phyloP scores from a whole-genome alignment of 116 monocot species.

The Papilionanthe hybrid region DNA sequence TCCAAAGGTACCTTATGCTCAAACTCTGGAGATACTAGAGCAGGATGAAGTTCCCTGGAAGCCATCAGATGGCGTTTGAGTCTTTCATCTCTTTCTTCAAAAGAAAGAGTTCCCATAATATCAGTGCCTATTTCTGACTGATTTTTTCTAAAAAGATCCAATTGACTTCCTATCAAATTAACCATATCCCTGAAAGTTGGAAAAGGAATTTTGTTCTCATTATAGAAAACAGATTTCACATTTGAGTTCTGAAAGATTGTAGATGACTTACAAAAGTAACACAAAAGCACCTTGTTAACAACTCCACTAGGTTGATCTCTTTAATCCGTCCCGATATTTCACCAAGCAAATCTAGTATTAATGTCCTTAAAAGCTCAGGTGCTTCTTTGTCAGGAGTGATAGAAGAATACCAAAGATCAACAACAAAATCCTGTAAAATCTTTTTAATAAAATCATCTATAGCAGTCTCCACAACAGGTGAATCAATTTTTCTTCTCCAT shows the following conservation, averaged over 20 bases:
- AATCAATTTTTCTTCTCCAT: constrained; percentile 76
- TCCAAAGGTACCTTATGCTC: constrained; percentile 66
- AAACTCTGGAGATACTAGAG: constrained; percentile 71
- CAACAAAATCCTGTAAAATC: constrained; percentile 81
- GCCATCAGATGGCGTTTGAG: constrained; percentile 67
- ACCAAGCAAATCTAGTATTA: constrained; percentile 87
- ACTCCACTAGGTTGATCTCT: constrained; percentile 83
- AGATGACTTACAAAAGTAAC: constrained; percentile 48
- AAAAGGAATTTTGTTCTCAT: constrained; percentile 22
- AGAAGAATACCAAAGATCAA: constrained; percentile 89
- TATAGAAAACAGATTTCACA: constrained; percentile 8
- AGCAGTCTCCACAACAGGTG: constrained; percentile 70
- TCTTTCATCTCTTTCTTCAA: constrained; percentile 86
- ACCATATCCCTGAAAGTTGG: constrained; percentile 70
- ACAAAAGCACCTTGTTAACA: constrained; percentile 82
- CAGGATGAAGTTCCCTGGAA: constrained; percentile 84
- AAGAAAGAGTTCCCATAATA: constrained; percentile 80
- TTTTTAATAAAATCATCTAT: constrained; percentile 67
- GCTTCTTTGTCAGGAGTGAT: constrained; percentile 92
- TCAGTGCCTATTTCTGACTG: constrained; percentile 74
- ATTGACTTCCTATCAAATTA: constrained; percentile 74
- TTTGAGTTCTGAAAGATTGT: constrained; percentile 4
- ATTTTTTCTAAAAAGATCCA: constrained; percentile 78
- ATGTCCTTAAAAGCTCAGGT: constrained; percentile 61
- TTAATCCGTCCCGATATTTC: constrained; percentile 79